Base-by-base conservation (phyloP, 371 early-diverging fungal species). In the Mucor irregularis region DNA sequence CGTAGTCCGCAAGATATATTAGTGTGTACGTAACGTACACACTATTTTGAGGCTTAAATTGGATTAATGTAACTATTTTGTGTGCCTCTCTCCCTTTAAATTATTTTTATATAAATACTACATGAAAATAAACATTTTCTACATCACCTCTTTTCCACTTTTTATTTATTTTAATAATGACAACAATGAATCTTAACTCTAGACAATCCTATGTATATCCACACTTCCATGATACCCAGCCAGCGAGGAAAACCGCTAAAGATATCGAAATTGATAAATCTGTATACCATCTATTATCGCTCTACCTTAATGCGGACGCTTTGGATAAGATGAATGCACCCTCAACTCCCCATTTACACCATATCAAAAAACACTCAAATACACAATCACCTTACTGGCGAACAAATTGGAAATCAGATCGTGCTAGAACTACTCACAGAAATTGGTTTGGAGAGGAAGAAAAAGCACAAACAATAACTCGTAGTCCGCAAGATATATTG, bases 391-490 rank as follows among this genome's bases (percentile, higher is more conserved):
- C 56, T 35, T 46, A 56, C 30, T 50, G 50, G 50, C 35, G 39
- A 17, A 43, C 37, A 9, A 39, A 16, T 22, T 19, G 35, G 11
- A 22, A 22, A 19, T 21, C 43, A 24, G 11, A 28, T 47, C 25
- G n/a, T 28, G 34, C 49, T 25, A 9, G 37, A 3, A 35, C 13
- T 1, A 11, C 35, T 1, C 16, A 55, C 8, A 35, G 28, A 47
- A 40, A 42, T 38, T 65, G 65, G 65, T 53, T 65, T 17, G 65
- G 65, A 6, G 61, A 62, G 31, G 53, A 49, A 16, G 30, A 29
- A 5, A 26, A 35, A 16, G 30, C 26, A 4, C 14, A n/a, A 11
- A 25, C 34, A 17, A 17, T 28, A 13, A 19, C 28, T 25, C 17
- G 24, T 24, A 19, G 16, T 31, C 31, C 26, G 4, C 42, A 44